phyloP scores from a whole-genome alignment of 441 rosid genomes.

The Pelargonium cotyledonis region DNA sequence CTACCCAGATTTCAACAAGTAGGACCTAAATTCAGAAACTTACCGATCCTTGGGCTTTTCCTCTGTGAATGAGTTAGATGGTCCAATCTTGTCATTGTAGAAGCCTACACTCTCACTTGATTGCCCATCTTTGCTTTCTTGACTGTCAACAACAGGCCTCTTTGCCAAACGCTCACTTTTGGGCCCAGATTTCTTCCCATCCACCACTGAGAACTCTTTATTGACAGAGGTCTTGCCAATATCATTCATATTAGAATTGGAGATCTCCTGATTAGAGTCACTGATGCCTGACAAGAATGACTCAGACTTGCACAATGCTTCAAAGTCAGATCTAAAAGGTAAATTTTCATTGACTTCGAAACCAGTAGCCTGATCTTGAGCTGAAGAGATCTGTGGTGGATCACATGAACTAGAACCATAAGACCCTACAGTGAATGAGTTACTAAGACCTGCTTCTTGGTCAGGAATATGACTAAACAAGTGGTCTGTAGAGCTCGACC shows the following conservation, averaged over 20 bases:
- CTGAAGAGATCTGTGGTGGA: constrained; percentile 20
- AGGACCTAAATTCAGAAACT: constrained; percentile 19
- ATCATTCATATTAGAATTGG: constrained; percentile 24
- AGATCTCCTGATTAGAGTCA: constrained; percentile 26
- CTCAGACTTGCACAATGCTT: constrained; percentile 30
- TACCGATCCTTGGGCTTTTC: constrained; percentile 37
- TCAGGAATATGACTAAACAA: constrained; percentile 29
- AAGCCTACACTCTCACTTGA: constrained; percentile 35
- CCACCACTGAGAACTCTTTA: constrained; percentile 32
- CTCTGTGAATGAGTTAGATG: constrained; percentile 29
- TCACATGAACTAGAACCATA: constrained; percentile 38
- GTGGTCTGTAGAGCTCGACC: constrained; percentile 27
- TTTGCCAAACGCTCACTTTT: constrained; percentile 29
- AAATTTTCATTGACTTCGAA: constrained; percentile 30
- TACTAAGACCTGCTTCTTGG: constrained; percentile 33
- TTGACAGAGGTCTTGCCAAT: constrained; percentile 24
- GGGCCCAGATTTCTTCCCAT: constrained; percentile 26
- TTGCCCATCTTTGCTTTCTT: constrained; percentile 36
- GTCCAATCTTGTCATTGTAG: constrained; percentile 35
- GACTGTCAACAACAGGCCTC: constrained; percentile 32
- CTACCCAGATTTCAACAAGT: not conserved
- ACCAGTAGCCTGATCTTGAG: constrained; percentile 37
- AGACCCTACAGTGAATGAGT: constrained; percentile 38
- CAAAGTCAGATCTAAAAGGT: constrained; percentile 29
- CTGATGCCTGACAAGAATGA: constrained; percentile 26